A percentile compares a stretch with the other conserved stretches of the same genome.
phyloP scores from a whole-genome alignment of 768 basidiomycete species.

The Termitomyces sp. region DNA sequence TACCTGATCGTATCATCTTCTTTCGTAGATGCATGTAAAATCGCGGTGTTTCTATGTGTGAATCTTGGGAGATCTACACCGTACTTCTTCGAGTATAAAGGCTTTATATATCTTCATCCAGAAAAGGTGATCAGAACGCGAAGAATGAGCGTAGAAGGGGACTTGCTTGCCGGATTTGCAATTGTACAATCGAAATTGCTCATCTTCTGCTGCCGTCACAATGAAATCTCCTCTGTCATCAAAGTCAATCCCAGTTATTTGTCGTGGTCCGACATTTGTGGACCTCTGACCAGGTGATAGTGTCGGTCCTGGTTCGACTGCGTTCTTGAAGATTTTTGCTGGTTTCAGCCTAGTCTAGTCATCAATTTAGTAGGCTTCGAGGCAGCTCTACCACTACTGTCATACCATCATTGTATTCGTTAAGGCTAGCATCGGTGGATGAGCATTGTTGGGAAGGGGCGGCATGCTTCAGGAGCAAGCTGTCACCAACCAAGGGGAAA shows the following conservation, averaged over 20 bases:
- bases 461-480: constrained; percentile 26
- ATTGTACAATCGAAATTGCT: constrained; percentile 85
- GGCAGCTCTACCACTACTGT: constrained; percentile 4
- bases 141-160: constrained; percentile 16
- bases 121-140: constrained; percentile 10
- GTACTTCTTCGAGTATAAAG: constrained; percentile 91
- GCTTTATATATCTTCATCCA: constrained; percentile 63
- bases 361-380: constrained; percentile 7
- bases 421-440: constrained; percentile 36
- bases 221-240: constrained; percentile 87
- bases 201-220: constrained; percentile 88
- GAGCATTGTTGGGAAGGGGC: constrained; percentile 28
- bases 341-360: constrained; percentile 73
- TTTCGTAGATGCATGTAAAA: constrained; percentile 91
- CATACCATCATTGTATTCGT: constrained; percentile 48
- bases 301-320: constrained; percentile 58
- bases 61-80: constrained; percentile 93
- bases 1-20: constrained; percentile 94
- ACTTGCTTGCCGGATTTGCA: constrained; percentile 94
- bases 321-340: constrained; percentile 81
- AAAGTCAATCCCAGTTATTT: constrained; percentile 86
- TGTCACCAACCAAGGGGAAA: background rate
- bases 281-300: constrained; percentile 37
- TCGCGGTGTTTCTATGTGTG: constrained; percentile 83
- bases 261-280: constrained; percentile 47